Percentiles rank a stretch among this genome's conserved stretches.
These are phyloP conservation scores for Fomitiporia mediterranea DNA, from an alignment of 1,284 basidiomycete genomes.

Conservation along the genomic window DNA sequence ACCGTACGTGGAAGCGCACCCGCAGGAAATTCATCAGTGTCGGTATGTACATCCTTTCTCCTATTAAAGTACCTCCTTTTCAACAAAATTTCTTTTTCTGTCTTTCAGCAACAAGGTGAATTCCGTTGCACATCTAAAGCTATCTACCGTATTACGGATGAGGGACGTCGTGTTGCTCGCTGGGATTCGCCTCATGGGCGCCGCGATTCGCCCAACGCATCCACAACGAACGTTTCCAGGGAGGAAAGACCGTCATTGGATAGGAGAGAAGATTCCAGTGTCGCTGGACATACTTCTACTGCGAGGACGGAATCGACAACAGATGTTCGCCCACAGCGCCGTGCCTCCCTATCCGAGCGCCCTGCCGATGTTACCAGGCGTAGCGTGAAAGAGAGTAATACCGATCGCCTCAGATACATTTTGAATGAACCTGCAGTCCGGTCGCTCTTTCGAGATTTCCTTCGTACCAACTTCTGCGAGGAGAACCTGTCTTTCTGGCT, in stretches of 20 bases:
- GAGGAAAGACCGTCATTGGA: conserved; percentile 41
- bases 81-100: conserved; percentile 20
- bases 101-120: conserved; percentile 76
- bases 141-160: conserved; percentile 90
- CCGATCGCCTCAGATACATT: conserved; percentile 87
- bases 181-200: conserved; percentile 53
- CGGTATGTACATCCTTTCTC: conserved; percentile 43
- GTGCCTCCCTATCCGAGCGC: conserved; percentile 75
- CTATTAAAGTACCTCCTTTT: conserved; percentile 19
- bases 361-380: conserved; percentile 48
- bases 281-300: conserved; percentile 32
- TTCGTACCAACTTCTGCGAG: conserved; percentile 94
- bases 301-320: conserved; percentile 32
- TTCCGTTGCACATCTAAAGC: conserved; percentile 94
- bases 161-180: conserved; percentile 78
- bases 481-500: conserved; percentile 98
- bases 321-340: conserved; percentile 69
- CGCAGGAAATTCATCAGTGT: conserved; percentile 61
- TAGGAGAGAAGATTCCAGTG: conserved; percentile 42
- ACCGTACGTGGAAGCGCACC: conserved; percentile 80
- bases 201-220: conserved; percentile 59
- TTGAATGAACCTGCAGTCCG: conserved; percentile 91
- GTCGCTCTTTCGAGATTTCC: conserved; percentile 89
- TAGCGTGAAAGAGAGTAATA: conserved; percentile 76
- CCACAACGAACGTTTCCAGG: conserved; percentile 52